A percentile compares a stretch with the other conserved stretches of the same genome.
Evolutionary conservation across 2,329 filamentous ascomycete species (phyloP).

Genomic region (Colletotrichum cuscutae): DNA sequence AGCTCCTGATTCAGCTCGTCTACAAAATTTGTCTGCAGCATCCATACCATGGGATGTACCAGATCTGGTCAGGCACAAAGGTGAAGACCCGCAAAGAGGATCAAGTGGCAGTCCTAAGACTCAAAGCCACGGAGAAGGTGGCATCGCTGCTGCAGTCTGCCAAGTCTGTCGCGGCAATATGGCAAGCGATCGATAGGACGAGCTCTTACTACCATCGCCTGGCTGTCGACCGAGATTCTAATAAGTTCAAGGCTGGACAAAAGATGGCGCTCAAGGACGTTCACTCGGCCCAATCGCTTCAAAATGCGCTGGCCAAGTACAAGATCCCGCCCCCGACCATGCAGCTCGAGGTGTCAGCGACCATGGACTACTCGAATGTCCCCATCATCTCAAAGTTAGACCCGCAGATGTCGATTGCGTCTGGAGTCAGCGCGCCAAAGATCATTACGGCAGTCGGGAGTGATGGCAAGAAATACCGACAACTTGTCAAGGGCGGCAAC

Average conservation of each 20-base stretch:
- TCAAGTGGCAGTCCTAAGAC: conserved; percentile 77
- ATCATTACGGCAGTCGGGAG: conserved; percentile 85
- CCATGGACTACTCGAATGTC: conserved; percentile 79
- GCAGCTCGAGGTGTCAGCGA: conserved; percentile 78
- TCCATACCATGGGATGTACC: conserved; percentile 97
- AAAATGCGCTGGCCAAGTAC: conserved; percentile 70
- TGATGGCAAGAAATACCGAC: conserved; percentile 84
- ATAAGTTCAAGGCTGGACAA: conserved; percentile 73
- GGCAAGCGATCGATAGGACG: conserved; percentile 78
- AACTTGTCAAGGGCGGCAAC: conserved; percentile 94
- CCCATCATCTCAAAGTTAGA: conserved; percentile 80
- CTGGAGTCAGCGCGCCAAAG: conserved; percentile 92
- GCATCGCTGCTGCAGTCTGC: conserved; percentile 68
- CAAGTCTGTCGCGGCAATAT: conserved; percentile 64
- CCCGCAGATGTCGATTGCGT: conserved; percentile 83
- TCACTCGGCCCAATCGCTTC: conserved; percentile 69
- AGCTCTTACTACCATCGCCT: conserved; percentile 74
- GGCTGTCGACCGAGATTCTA: conserved; percentile 72
- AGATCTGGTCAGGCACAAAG: conserved; percentile 87
- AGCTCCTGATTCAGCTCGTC: conserved; percentile 77
- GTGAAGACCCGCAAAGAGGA: conserved; percentile 77
- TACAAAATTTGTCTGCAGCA: conserved; percentile 90
- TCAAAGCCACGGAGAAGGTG: conserved; percentile 77
- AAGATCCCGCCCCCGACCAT: conserved; percentile 90
- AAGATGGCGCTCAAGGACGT: conserved; percentile 75